Evolutionary conservation across 2,329 filamentous ascomycete species (phyloP).

Genomic region (Dactylellina haptotyla): DNA sequence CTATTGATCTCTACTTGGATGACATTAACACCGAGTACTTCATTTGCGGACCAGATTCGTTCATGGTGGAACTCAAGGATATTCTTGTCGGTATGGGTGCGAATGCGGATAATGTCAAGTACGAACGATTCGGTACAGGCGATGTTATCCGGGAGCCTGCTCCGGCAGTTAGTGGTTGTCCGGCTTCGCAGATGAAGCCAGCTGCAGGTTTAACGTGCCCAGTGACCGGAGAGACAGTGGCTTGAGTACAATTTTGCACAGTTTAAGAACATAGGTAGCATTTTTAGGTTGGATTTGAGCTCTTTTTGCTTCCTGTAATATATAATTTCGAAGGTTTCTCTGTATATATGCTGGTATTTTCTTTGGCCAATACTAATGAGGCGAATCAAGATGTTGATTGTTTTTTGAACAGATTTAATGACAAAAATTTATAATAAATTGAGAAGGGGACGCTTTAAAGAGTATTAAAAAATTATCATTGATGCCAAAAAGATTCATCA

Average conservation of each 20-base stretch:
- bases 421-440: neutral
- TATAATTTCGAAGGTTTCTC: too few species aligned
- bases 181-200: constrained; percentile 11
- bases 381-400: too few species aligned
- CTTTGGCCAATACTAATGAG: too few species aligned
- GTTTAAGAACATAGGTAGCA: neutral
- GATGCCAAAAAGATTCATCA: constrained; percentile 17
- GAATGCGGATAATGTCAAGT: constrained; percentile 68
- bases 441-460: neutral
- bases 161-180: neutral
- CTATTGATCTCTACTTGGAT: constrained; percentile 68
- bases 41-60: constrained; percentile 75
- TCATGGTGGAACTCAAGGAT: constrained; percentile 72
- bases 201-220: constrained; percentile 23
- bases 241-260: neutral
- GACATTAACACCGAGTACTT: constrained; percentile 72
- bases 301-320: too few species aligned
- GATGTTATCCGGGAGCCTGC: constrained; percentile 59
- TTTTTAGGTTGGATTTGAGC: neutral
- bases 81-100: constrained; percentile 70
- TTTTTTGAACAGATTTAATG: too few species aligned
- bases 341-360: too few species aligned
- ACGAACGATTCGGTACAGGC: constrained; percentile 76
- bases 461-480: constrained; percentile 46
- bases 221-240: too few species aligned